Evolutionary conservation across 2,329 filamentous ascomycete species (phyloP), one percentile per base, ranked within the genome.

Genomic region (Beauveria brongniartii): DNA sequence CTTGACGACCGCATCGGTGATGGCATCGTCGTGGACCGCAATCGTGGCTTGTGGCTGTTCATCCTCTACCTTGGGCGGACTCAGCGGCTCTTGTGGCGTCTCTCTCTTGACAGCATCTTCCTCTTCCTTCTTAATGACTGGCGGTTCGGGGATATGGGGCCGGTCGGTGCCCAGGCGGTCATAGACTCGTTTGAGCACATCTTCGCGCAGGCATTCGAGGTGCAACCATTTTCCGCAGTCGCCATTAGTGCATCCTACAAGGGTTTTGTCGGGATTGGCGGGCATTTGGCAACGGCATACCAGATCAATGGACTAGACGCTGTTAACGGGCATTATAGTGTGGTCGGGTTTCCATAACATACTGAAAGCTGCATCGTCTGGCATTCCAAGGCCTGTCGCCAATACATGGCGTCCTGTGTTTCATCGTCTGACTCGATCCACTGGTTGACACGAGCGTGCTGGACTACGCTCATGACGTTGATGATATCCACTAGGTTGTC

Each of bases 391-490:
- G 82, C 84, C 67, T 88, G 85, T 22, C 85, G 76, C 84, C 85
- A 88, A 68, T 86, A 88, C 4, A 87, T 72, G 16, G 78, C 80
- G 61, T 79, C 75, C 62, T 84, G 80, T 0, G 83, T 77, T 65
- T 86, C 82, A 18, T 91, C 86, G 63, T 88, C 83, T 28, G 82
- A 76, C 66, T 92, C 89, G 46, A 85, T 81, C 85, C 88, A 90
- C 66, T 88, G 82, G 62, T 82, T 81, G 20, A 91, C 83, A 5
- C 78, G 75, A 1, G 87, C 82, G 50, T 75, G 75, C 28, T 82
- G 82, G 20, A 87, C 85, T 18, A 91, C 85, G 58, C 85, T 86
- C 68, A 86, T 81, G 5, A 88, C 88, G 64, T 90, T 88, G 70
- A 91, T 88, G 47, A 91, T 82, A 61, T 89, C 86, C 86, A 91